These are phyloP conservation scores for Schizonepeta tenuifolia DNA, from an alignment of 257 asterid species.

Conservation along the genomic window DNA sequence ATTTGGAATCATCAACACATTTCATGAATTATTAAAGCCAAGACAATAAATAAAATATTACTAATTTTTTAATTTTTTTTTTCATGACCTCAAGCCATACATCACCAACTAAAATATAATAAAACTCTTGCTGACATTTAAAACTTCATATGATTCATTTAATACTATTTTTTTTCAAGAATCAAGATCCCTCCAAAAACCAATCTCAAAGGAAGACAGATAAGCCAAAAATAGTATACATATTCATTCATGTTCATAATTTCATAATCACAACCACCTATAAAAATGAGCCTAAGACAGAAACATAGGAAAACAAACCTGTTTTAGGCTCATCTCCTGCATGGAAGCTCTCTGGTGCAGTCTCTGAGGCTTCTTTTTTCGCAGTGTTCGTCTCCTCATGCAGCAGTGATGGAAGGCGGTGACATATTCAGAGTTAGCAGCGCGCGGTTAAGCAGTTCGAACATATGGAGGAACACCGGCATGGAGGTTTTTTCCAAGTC, in stretches of 20 bases:
- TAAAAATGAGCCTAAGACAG: conserved; percentile 26
- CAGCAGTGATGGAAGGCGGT: conserved; percentile 56
- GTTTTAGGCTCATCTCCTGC: conserved; percentile 30
- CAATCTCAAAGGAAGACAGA: conserved; percentile 27
- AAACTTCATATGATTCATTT: conserved; percentile 26
- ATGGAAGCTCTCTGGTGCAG: conserved; percentile 27
- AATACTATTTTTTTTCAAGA: conserved; percentile 26
- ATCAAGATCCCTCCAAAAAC: conserved; percentile 38
- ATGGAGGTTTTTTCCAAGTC: conserved; percentile 68
- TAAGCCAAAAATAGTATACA: conserved; percentile 25
- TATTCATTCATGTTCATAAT: not conserved
- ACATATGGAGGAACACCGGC: conserved; percentile 76
- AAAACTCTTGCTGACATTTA: not conserved
- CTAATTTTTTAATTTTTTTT: not conserved
- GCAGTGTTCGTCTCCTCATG: conserved; percentile 23
- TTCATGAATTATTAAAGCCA: conserved; percentile 14
- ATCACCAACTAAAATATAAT: conserved; percentile 38
- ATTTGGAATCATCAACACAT: conserved; percentile 23
- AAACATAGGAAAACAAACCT: conserved; percentile 10
- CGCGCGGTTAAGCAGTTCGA: conserved; percentile 67
- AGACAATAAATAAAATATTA: not conserved
- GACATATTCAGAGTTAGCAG: conserved; percentile 55
- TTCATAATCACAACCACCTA: conserved; percentile 19
- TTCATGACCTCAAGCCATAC: conserved; percentile 48
- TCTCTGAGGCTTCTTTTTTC: not conserved